A percentile compares a stretch with the other conserved stretches of the same genome.
Evolutionary conservation across 2,329 filamentous ascomycete genomes (phyloP).

Genomic region (Hypomyces rosellus): DNA sequence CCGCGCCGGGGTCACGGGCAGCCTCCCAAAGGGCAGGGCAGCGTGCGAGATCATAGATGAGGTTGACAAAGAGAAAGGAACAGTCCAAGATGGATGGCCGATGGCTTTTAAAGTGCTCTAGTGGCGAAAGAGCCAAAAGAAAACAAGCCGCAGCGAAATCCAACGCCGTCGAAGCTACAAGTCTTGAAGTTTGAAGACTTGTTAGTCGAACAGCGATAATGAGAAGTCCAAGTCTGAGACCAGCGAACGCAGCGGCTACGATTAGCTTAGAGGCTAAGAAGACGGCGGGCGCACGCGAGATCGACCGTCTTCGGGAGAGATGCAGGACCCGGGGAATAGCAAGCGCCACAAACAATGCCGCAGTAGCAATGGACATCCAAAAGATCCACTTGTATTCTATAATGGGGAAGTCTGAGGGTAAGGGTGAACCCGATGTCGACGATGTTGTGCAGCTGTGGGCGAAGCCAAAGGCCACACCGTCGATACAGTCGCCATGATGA

Average conservation of each 20-base stretch:
- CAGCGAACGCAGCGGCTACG: too few relatives aligned
- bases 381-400: not conserved
- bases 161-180: too few relatives aligned
- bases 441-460: too few relatives aligned
- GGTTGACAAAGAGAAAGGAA: not conserved
- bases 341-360: not conserved
- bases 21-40: too few relatives aligned
- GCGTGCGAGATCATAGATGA: not conserved
- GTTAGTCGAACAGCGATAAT: not conserved
- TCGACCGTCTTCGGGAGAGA: not conserved
- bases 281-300: not conserved
- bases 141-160: not conserved
- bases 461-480: too few relatives aligned
- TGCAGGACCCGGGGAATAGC: not conserved
- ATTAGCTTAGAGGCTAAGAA: too few relatives aligned
- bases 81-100: not conserved
- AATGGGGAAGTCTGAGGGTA: too few relatives aligned
- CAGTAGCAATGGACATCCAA: not conserved
- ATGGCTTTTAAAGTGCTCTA: not conserved
- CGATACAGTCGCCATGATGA: too few relatives aligned
- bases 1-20: too few relatives aligned
- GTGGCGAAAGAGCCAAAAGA: not conserved
- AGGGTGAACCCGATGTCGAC: too few relatives aligned
- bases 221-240: too few relatives aligned
- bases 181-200: too few relatives aligned